phyloP scores from a whole-genome alignment of 345 rosid genomes.

The Sisymbrium altissimum region DNA sequence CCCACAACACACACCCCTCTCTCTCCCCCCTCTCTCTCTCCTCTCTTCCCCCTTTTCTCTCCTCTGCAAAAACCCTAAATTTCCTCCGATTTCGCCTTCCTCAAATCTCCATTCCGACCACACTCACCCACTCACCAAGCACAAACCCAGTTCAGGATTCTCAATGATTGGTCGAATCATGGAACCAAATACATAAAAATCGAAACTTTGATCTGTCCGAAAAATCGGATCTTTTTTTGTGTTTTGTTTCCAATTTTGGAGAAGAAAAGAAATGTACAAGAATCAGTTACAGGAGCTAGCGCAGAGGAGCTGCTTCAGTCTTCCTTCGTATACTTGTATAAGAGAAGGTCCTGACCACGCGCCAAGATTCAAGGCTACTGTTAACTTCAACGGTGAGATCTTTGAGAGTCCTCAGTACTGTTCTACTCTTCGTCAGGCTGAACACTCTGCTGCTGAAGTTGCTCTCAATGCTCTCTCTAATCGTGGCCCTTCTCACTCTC shows the following conservation, averaged over 20 bases:
- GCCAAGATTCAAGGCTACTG: conserved; percentile 93
- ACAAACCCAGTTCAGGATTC: conserved; percentile 10
- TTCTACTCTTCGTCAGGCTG: conserved; percentile 98
- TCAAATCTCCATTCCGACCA: conserved; percentile 15
- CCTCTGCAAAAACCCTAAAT: conserved; percentile 43
- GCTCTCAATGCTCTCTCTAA: conserved; percentile 88
- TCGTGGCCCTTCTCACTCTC: conserved; percentile 95
- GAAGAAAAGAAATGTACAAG: conserved; percentile 61
- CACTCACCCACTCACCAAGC: not conserved
- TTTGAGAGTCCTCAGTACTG: conserved; percentile 95
- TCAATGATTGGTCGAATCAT: not conserved
- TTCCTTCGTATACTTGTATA: conserved; percentile 87
- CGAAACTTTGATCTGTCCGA: conserved; percentile 26
- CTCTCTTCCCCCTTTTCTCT: not conserved
- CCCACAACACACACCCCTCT: conserved; percentile 11
- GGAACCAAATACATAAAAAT: not conserved
- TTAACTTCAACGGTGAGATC: conserved; percentile 95
- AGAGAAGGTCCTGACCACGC: conserved; percentile 99
- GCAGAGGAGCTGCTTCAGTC: conserved; percentile 98
- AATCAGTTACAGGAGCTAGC: conserved; percentile 99
- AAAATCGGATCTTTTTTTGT: not conserved
- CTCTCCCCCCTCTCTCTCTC: not conserved
- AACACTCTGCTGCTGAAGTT: conserved; percentile 99
- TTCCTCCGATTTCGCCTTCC: conserved; percentile 28
- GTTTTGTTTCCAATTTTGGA: not conserved